Evolutionary conservation across 768 basidiomycete species (phyloP), one percentile per base, ranked within the genome.

Genomic region (Lactarius akahatsu): DNA sequence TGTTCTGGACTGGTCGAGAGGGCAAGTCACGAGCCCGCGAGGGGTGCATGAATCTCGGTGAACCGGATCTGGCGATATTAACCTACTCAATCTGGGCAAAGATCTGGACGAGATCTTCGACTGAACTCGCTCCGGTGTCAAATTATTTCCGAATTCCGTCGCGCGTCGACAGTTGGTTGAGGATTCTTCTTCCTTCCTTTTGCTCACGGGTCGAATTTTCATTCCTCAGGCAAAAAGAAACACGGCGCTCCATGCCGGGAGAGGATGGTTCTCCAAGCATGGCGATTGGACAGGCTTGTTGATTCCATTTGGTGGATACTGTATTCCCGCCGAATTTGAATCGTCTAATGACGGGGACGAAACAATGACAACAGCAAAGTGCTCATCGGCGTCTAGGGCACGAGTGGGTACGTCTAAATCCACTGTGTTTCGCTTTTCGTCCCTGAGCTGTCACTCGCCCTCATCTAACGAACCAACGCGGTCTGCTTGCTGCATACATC

Each of bases 381-480:
- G 20, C 43, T 45, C 43, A 8, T 57, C 40, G 40, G 55, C 41
- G 43, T 56, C 62, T 57, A 28, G 47, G 23, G 59, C 10, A n/a
- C 7, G 47, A 45, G 30, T 13, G 36, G 38, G 41, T 26, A 38
- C 23, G 64, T 60, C 23, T 61, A 36, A 40, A 56, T 52, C 50
- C 11, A 52, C 30, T n/a, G 26, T n/a, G 67, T 58, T 69, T 69
- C 61, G 70, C 52, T 69, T 62, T 71, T 62, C 50, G 54, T 52
- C 36, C 26, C 38, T 41, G 50, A 57, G 55, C 69, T 61, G 67
- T 57, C 56, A 65, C 66, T 56, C 30, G 23, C 11, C 28, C 54
- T 20, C 45, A 45, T 47, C 45, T 23, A n/a, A 45, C 43, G 43
- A n/a, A 47, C 47, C 47, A 23, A 50, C 10, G 47, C 23, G 47